Evolutionary conservation across 495 filamentous ascomycete genomes (phyloP).

Genomic region (Tetracladium marchalianum): DNA sequence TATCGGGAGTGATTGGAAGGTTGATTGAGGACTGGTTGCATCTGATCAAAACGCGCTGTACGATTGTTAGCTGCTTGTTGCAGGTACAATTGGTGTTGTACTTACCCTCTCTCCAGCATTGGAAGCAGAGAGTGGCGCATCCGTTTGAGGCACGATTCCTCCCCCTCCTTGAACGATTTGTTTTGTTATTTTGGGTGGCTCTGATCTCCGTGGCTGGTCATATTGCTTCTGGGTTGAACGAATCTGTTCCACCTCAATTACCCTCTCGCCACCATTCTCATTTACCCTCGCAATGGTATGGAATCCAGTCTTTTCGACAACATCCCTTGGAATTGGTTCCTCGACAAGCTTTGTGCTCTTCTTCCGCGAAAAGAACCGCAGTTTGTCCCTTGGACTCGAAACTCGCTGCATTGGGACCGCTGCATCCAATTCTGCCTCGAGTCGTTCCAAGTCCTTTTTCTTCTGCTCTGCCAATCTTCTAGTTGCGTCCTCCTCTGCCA

Average conservation of each 20-base stretch:
- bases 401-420: constrained; percentile 2
- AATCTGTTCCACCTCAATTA: no score
- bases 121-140: constrained; percentile 76
- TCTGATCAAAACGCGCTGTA: constrained; percentile 54
- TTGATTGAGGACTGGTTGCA: constrained; percentile 51
- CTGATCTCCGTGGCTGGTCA: neutral
- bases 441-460: constrained; percentile 33
- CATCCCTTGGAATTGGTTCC: no score
- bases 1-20: constrained; percentile 61
- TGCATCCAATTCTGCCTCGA: constrained; percentile 31
- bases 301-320: neutral
- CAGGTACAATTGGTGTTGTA: constrained; percentile 1
- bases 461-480: constrained; percentile 34
- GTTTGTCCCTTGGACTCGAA: constrained; percentile 12
- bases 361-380: constrained; percentile 18
- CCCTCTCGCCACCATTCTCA: no score
- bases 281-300: neutral
- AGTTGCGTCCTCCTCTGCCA: constrained; percentile 13
- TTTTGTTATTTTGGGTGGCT: neutral
- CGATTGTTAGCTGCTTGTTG: constrained; percentile 9
- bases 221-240: neutral
- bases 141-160: constrained; percentile 49
- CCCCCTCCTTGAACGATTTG: constrained; percentile 18
- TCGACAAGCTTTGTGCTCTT: neutral
- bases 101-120: constrained; percentile 68